Evolutionary conservation across 495 filamentous ascomycete species (phyloP).

Genomic region (Bryoglossum gracile): DNA sequence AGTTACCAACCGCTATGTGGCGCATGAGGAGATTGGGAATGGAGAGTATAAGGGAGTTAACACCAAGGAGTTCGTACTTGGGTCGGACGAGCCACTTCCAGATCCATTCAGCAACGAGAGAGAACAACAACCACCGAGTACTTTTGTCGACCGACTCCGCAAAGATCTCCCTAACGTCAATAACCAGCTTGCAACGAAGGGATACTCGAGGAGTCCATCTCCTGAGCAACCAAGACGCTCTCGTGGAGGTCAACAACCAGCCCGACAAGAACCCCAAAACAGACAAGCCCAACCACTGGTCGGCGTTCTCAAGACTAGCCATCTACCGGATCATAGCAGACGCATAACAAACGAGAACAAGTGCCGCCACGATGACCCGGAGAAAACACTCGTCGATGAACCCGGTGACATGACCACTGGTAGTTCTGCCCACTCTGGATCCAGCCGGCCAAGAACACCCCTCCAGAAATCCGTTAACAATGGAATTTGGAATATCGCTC

Average conservation of each 20-base stretch:
- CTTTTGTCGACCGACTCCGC: too few species aligned
- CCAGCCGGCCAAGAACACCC: constrained; percentile 4
- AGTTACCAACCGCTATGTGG: constrained; percentile 10
- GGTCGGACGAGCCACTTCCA: neutral
- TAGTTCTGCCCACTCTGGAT: neutral
- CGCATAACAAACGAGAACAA: too few species aligned
- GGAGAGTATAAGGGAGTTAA: constrained; percentile 14
- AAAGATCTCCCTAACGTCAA: too few species aligned
- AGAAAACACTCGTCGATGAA: neutral
- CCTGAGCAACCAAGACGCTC: too few species aligned
- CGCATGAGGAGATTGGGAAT: constrained; percentile 12
- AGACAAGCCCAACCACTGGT: too few species aligned
- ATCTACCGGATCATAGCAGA: too few species aligned
- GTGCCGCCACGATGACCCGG: too few species aligned
- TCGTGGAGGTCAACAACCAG: neutral
- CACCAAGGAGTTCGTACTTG: constrained; percentile 8
- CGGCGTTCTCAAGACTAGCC: too few species aligned
- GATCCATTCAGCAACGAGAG: constrained; percentile 14
- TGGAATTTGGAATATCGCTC: constrained; percentile 17
- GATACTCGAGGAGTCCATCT: too few species aligned
- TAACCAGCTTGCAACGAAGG: too few species aligned
- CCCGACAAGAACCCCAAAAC: too few species aligned
- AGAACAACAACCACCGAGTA: too few species aligned
- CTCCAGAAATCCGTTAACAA: neutral
- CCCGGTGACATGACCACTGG: constrained; percentile 6